Percentiles rank a stretch among this genome's conserved stretches.
phyloP scores from a whole-genome alignment of 176 grass and related monocot species.

The Chrysopogon serrulatus region DNA sequence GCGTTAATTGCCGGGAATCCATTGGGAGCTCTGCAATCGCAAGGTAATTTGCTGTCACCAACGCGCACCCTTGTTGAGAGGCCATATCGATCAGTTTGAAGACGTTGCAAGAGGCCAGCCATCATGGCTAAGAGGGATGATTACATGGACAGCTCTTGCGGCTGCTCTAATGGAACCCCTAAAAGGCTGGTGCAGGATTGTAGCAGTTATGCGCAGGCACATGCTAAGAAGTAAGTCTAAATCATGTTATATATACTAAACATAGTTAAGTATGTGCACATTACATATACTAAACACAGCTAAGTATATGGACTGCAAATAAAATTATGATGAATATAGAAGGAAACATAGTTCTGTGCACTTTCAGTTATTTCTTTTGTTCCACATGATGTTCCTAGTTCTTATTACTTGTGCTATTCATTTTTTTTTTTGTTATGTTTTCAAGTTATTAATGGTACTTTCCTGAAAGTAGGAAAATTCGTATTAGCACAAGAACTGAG shows the following conservation, averaged over 20 bases:
- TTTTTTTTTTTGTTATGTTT: not conserved
- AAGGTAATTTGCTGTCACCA: not conserved
- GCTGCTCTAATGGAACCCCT: slow-evolving; percentile 11
- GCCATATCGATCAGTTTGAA: not conserved
- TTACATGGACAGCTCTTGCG: not conserved
- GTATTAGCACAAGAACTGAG: slow-evolving; percentile 25
- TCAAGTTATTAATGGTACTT: not conserved
- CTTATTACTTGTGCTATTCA: not conserved
- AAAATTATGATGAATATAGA: not conserved
- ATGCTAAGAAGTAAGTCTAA: slow-evolving; percentile 43
- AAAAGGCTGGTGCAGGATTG: slow-evolving; percentile 23
- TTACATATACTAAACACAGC: not conserved
- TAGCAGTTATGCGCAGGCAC: slow-evolving; percentile 3
- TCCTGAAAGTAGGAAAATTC: slow-evolving; percentile 32
- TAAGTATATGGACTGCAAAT: not conserved
- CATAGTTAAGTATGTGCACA: not conserved
- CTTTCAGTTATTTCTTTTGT: not conserved
- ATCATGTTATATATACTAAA: not conserved
- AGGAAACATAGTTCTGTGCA: not conserved
- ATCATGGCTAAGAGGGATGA: slow-evolving; percentile 18
- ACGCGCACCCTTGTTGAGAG: not conserved
- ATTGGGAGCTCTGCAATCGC: not conserved
- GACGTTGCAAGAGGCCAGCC: not conserved
- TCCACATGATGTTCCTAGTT: not conserved
- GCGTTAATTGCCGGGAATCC: not conserved